phyloP scores from a whole-genome alignment of 2,329 filamentous ascomycete species.

The Xylariaceae sp. region DNA sequence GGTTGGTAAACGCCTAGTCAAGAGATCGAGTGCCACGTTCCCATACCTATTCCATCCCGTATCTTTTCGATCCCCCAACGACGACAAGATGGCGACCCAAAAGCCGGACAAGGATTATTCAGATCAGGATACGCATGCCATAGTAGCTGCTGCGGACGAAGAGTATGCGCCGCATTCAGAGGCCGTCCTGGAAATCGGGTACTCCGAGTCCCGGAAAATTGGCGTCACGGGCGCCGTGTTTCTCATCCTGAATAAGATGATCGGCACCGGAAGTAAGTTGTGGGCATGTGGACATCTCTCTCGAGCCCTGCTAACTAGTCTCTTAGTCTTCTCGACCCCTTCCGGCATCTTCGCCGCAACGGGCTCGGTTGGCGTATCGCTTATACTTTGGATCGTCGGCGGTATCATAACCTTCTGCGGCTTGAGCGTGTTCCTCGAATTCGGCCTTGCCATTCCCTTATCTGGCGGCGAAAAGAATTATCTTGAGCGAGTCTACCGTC shows the following conservation, averaged over 20 bases:
- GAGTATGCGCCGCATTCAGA: conserved; percentile 28
- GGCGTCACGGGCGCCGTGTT: conserved; percentile 57
- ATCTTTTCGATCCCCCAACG: conserved; percentile 8
- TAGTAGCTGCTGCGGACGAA: conserved; percentile 17
- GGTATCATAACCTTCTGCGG: conserved; percentile 61
- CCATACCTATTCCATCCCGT: not conserved
- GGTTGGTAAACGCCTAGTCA: not conserved
- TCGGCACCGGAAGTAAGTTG: conserved; percentile 57
- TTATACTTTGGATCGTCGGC: conserved; percentile 44
- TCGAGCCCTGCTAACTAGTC: conserved; percentile 3
- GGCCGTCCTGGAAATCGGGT: conserved; percentile 31
- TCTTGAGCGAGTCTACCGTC: conserved; percentile 63
- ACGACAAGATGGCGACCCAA: conserved; percentile 15
- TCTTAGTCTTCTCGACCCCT: conserved; percentile 56
- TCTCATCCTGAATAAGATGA: conserved; percentile 61
- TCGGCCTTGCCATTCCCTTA: conserved; percentile 62
- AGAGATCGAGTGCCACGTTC: not conserved
- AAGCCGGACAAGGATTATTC: conserved; percentile 23
- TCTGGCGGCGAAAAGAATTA: conserved; percentile 70
- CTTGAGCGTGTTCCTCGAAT: conserved; percentile 65
- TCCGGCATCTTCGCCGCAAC: conserved; percentile 56
- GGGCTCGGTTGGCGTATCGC: conserved; percentile 51
- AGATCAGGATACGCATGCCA: conserved; percentile 22
- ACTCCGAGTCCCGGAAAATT: conserved; percentile 48
- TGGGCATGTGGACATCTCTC: not conserved